Evolutionary conservation across 2,329 filamentous ascomycete genomes (phyloP), one percentile per base, ranked within the genome.

Genomic region (Beauveria medogensis): DNA sequence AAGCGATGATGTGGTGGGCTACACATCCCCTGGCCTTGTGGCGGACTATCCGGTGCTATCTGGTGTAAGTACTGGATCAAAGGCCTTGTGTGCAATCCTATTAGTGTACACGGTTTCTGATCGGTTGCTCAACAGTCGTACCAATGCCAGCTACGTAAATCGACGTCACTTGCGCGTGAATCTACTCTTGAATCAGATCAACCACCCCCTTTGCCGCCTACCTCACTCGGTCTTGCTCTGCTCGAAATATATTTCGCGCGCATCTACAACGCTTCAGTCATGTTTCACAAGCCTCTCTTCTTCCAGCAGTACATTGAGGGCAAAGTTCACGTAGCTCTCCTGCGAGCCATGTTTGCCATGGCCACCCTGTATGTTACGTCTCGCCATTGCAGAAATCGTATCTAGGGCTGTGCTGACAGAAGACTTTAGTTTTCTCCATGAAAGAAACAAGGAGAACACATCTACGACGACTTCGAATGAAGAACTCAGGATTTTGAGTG

Each of bases 231-330:
- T 5, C 55, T 57, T 24, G 55, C 55, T 22, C 12, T 57, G 18
- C 44, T 57, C 8, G 43, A 57, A 48, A 48, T 57, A 18, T 57
- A 57, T 18, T 57, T 57, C 20, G 55, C 55, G 7, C 55, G 55
- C 14, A 48, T 57, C 1, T 57, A 57, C 28, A 57, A 57, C 18
- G 55, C 55, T 2, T 41, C 55, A 8, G 24, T 57, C 18, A n/a
- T 40, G 16, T 57, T 57, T 26, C 55, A 57, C 20, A 57, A 57
- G 18, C 55, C 55, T 20, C 28, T 57, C 3, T 44, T 57, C 22
- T 57, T 57, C 5, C 55, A 57, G 24, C 55, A 48, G 34, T 57
- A 57, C 7, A 47, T 57, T 1, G 55, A 57, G 30, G 55, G 55
- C 34, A 57, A 14, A n/a, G 20, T 57, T 9, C 55, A 57, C n/a